A percentile compares a stretch with the other conserved stretches of the same genome.
These are phyloP conservation scores for Fusarium sp. DNA, from an alignment of 2,329 filamentous ascomycete species.

Conservation along the genomic window DNA sequence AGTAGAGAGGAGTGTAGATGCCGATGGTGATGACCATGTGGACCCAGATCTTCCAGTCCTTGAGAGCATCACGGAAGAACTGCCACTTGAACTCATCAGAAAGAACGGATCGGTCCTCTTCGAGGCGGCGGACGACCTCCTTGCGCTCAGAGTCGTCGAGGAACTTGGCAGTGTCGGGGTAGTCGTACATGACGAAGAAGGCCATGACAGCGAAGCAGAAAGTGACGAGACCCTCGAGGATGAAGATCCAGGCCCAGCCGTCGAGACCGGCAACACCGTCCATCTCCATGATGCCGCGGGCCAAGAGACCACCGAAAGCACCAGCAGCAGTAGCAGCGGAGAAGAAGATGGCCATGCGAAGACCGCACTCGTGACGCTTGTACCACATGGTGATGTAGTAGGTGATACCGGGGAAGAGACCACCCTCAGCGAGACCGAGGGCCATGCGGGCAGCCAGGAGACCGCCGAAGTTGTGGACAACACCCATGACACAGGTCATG, in stretches of 20 bases:
- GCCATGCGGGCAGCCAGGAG: conserved; percentile 62
- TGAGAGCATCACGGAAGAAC: conserved; percentile 67
- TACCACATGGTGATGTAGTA: conserved; percentile 73
- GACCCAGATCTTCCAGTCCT: conserved; percentile 67
- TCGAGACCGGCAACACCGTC: conserved; percentile 60
- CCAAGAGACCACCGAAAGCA: conserved; percentile 72
- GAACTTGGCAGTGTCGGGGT: conserved; percentile 65
- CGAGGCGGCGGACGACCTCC: conserved; percentile 58
- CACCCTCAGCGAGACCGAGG: conserved; percentile 65
- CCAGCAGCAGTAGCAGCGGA: conserved; percentile 69
- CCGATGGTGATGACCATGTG: conserved; percentile 74
- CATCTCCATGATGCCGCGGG: conserved; percentile 71
- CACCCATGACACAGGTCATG: conserved; percentile 62
- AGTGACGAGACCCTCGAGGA: conserved; percentile 70
- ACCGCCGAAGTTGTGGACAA: conserved; percentile 62
- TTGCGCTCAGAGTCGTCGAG: conserved; percentile 57
- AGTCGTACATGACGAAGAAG: conserved; percentile 69
- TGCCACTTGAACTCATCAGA: conserved; percentile 70
- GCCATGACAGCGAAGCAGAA: conserved; percentile 58
- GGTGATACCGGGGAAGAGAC: conserved; percentile 72
- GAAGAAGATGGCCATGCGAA: conserved; percentile 72
- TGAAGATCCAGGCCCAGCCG: conserved; percentile 87
- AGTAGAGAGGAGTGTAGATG: conserved; percentile 57
- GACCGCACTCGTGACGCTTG: conserved; percentile 69
- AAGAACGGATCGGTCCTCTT: conserved; percentile 57